Evolutionary conservation across 2,329 filamentous ascomycete species (phyloP), one percentile per base, ranked within the genome.

Genomic region (Westerdykella sp.): DNA sequence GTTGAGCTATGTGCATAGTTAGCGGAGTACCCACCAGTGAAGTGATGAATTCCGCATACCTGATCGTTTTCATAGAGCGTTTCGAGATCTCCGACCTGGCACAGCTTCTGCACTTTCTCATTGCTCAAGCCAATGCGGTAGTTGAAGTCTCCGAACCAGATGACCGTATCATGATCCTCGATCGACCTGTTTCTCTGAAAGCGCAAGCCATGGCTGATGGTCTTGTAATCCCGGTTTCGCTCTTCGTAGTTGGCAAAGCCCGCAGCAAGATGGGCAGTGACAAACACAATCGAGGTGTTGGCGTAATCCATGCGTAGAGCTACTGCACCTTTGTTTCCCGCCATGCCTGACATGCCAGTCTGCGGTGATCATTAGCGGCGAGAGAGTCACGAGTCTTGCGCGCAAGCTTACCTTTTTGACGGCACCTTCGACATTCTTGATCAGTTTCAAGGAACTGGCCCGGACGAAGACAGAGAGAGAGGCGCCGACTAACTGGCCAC

Each of bases 191-290:
- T 95, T 42, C 88, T 80, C 66, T 95, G 91, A 62, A 98, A 98
- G 32, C 87, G 80, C 28, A 98, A 69, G 3, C 93, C 93, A 47
- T 86, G 79, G 53, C 86, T 84, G 48, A 96, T 96, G 3, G 86
- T 95, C 39, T 81, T 78, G 64, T 95, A 98, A 67, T 98, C 93
- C 44, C 85, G 80, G 60, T 98, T 97, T 44, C 93, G 77, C 64
- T 98, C 93, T 50, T 97, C 91, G 62, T 96, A 96, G 62, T 98
- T 98, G 50, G 87, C 81, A 67, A 97, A 97, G 0, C 93, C 93
- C 44, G 93, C 93, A 23, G 93, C 93, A 63, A 98, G 72, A 78
- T 98, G 93, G 15, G 93, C 93, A 16, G 93, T 98, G 21, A 98
- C 87, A 49, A 98, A 91, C 66, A 93, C 97, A 22, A 98, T 79